Percentiles rank a stretch among this genome's conserved stretches.
These are phyloP conservation scores for Penicillium ucsense DNA, from an alignment of 495 filamentous ascomycete genomes.

Conservation along the genomic window DNA sequence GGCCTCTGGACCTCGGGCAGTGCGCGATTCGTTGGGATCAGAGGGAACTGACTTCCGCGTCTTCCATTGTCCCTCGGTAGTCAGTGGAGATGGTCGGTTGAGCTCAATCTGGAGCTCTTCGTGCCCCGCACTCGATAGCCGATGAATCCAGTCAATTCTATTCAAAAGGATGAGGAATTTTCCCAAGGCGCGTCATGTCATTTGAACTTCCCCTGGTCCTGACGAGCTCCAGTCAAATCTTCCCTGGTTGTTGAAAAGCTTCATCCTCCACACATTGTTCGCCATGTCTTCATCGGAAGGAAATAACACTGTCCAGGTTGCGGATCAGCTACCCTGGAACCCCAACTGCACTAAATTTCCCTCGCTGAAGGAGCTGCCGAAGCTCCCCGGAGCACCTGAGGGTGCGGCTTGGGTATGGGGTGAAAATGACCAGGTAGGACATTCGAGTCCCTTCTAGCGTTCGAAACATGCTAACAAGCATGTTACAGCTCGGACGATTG, in stretches of 20 bases:
- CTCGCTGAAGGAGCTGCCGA: conserved; percentile 40
- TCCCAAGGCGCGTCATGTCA: too few relatives aligned
- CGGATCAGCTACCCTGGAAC: conserved; percentile 41
- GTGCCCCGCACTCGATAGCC: conserved; percentile 2
- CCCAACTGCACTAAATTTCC: conserved; percentile 45
- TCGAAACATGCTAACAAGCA: not conserved
- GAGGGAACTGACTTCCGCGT: too few relatives aligned
- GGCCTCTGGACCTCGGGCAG: too few relatives aligned
- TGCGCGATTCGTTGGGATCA: too few relatives aligned
- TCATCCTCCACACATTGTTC: not conserved
- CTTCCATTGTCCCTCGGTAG: too few relatives aligned
- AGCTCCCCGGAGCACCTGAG: conserved; percentile 31
- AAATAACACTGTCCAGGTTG: conserved; percentile 7
- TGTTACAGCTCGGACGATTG: conserved; percentile 38
- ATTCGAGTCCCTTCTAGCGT: too few relatives aligned
- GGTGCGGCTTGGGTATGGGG: conserved; percentile 59
- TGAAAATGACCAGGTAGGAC: conserved; percentile 41
- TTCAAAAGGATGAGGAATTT: not conserved
- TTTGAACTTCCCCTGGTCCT: not conserved
- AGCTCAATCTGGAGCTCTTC: too few relatives aligned
- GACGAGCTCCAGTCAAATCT: not conserved
- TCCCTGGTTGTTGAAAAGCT: not conserved
- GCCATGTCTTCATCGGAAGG: too few relatives aligned
- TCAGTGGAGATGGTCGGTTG: too few relatives aligned
- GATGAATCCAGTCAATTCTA: not conserved